Evolutionary conservation across 2,329 filamentous ascomycete genomes (phyloP), one percentile per base, ranked within the genome.

Genomic region (Phaeosphaeriaceae sp.): DNA sequence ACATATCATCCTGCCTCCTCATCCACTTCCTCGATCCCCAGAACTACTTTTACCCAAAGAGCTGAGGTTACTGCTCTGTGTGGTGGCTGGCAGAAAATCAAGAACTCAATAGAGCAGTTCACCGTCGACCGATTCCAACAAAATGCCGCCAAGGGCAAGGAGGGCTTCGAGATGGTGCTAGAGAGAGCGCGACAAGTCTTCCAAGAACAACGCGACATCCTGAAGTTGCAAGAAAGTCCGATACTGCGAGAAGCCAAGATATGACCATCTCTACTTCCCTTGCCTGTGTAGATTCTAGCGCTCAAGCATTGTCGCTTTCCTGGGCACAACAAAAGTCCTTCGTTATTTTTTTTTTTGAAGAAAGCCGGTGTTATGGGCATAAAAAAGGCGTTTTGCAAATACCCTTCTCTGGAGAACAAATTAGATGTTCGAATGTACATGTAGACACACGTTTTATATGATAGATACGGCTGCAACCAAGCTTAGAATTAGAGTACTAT

Each of bases 51-150:
- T 70, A 81, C 86, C 39, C 94, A 99, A 78, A 87, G 91, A 54
- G 94, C 94, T 32, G 86, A 92, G 76, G 93, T 99, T 70, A 96
- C 92, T 1, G 94, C 94, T 0, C 80, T 97, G 8, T 96, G 92
- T 74, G 93, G 94, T 61, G 94, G 94, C 54, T 99, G 94, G 92
- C 90, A 97, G 77, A 91, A 92, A 71, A 92, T 97, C 72, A 94
- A 91, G 81, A 96, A 94, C 77, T 90, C 87, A 72, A 95, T 99
- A 64, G 94, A 99, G 79, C 92, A 97, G 64, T 87, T 90, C 43
- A 89, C 92, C 34, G 88, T 97, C 36, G 89, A 88, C 58, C 81
- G 91, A 46, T 99, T 99, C 79, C 84, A 86, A 61, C 91, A 99
- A 75, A 99, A 99, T 68, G 93, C 94, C 18, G 81, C 82, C 61